Base-by-base conservation (phyloP, 2,329 filamentous ascomycete species). In the Neopestalotiopsis sp. region DNA sequence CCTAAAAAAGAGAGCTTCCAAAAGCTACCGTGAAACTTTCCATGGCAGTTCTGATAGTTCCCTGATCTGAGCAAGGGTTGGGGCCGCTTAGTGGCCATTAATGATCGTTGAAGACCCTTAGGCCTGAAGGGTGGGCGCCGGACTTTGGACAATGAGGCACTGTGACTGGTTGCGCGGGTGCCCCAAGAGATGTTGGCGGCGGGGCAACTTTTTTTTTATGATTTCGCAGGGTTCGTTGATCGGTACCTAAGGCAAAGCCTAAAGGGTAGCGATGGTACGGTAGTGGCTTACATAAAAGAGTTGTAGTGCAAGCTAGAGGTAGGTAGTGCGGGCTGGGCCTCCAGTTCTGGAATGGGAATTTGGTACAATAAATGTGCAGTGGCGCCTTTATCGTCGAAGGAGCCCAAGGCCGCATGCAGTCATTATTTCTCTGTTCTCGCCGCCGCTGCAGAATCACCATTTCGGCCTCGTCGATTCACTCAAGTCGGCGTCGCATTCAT, bases 401-500 rank as follows among this genome's bases (percentile, higher is more conserved):
- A 34, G 9, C 34, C 65, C 65, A 30, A 28, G 58, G 65, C 65
- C 38, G 53, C 53, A 56, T 67, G 53, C 56, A 67, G 53, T 67
- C 65, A 61, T 61, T 66, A 61, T 61, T 66, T 24, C 17, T 32
- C 34, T 65, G 42, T 56, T 53, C 66, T 45, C 61, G 45, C 65
- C 65, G 59, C 68, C 68, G 61, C 49, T 38, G 64, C 64, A 62
- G 40, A 63, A 66, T 68, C 69, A 62, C 24, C 24, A 28, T 28
- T 28, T 65, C 64, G 63, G 38, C 63, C 66, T 64, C 63, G 69
- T 68, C 58, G 20, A 28, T 32, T 9, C 65, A 56, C 53, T 58
- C 61, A 63, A 30, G n/a, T 56, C 61, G 65, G 40, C 66, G 68
- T 67, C 65, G 56, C 58, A 66, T 67, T 5, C 24, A 59, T 28